These are phyloP conservation scores for Sclerotinia minor DNA, from an alignment of 2,329 filamentous ascomycete genomes.

Conservation along the genomic window DNA sequence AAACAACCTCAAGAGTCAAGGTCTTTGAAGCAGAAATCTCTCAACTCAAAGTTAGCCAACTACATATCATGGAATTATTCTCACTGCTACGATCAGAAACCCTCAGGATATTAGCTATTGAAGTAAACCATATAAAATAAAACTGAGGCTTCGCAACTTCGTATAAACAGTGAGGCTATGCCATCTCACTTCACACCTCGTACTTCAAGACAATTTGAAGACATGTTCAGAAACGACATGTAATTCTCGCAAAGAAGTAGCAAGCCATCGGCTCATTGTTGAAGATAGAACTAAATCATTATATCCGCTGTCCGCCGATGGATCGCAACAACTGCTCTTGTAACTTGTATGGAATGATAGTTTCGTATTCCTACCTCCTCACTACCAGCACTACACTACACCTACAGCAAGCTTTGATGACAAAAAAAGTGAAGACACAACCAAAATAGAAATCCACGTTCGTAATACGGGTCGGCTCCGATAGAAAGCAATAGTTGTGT, in stretches of 20 bases:
- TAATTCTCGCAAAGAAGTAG: neutral
- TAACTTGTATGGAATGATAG: neutral
- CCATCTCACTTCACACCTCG: no score
- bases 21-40: neutral
- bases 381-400: neutral
- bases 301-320: neutral
- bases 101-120: neutral
- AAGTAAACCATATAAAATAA: neutral
- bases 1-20: neutral
- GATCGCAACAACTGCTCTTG: neutral
- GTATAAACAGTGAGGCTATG: neutral
- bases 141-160: neutral
- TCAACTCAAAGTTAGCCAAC: neutral
- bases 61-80: neutral
- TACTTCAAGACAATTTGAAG: constrained; percentile 9
- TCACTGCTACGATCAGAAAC: neutral
- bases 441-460: neutral
- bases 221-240: neutral
- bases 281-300: neutral
- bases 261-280: neutral
- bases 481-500: neutral
- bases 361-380: constrained; percentile 4
- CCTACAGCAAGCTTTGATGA: neutral
- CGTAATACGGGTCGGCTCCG: neutral
- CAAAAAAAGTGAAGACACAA: neutral